These are phyloP conservation scores for Apiospora hydei DNA, from an alignment of 2,329 filamentous ascomycete genomes.

Conservation along the genomic window DNA sequence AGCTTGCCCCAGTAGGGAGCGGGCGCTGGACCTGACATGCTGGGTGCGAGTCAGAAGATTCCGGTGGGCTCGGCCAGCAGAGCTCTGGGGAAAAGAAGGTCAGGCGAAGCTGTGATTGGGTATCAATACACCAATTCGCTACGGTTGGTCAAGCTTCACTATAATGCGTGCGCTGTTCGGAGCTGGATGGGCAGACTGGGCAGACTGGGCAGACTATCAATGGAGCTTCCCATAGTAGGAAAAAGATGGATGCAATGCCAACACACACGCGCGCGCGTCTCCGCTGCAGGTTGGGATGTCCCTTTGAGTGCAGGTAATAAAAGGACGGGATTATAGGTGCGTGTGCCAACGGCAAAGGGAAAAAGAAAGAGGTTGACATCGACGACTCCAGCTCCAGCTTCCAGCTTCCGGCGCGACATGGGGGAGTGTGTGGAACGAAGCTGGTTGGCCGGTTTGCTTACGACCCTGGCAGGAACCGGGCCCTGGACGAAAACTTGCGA, in stretches of 20 bases:
- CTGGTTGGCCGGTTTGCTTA: slow-evolving; percentile 10
- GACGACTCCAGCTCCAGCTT: slow-evolving; percentile 5
- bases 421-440: slow-evolving; percentile 13
- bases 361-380: slow-evolving; percentile 30
- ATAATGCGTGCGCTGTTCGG: slow-evolving; percentile 23
- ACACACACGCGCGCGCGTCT: slow-evolving; percentile 44
- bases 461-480: slow-evolving; percentile 2
- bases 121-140: slow-evolving; percentile 20
- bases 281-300: slow-evolving; percentile 31
- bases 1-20: slow-evolving; percentile 66
- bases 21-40: slow-evolving; percentile 27
- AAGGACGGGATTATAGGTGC: slow-evolving; percentile 16
- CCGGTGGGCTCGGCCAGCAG: slow-evolving; percentile 10
- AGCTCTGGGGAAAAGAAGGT: not conserved
- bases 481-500: slow-evolving; percentile 12
- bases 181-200: slow-evolving; percentile 10
- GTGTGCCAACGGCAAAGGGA: slow-evolving; percentile 8
- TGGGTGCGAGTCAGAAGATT: slow-evolving; percentile 18
- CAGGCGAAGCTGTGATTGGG: slow-evolving; percentile 39
- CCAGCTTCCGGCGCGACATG: slow-evolving; percentile 22
- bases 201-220: slow-evolving; percentile 21
- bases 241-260: slow-evolving; percentile 53
- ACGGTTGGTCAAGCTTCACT: slow-evolving; percentile 8
- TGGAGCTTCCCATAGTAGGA: slow-evolving; percentile 27
- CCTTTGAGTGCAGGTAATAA: slow-evolving; percentile 13